Evolutionary conservation across 352 stramenopile species (phyloP), one percentile per base, ranked within the genome.

Genomic region (Globisporangium solare): DNA sequence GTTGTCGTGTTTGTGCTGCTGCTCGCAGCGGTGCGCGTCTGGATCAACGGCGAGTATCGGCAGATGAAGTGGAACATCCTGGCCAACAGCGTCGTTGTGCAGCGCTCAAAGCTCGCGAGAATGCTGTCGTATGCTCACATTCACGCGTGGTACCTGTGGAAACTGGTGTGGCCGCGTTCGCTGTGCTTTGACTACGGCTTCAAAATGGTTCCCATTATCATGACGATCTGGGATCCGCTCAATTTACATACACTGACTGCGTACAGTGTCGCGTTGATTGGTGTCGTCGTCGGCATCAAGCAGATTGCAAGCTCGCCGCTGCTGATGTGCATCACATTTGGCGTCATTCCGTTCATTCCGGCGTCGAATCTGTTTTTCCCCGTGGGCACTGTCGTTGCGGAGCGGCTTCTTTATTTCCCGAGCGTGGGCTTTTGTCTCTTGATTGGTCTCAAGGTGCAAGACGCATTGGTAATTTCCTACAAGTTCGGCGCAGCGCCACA

Each of bases 181-280:
- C 69, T 98, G 6, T 87, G 71, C 54, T 98, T 95, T 46, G 89
- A 98, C 74, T 97, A 97, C 48, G 92, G 91, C 17, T 97, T 90
- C 56, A 84, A 86, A 40, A 94, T 85, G 11, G 83, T 97, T 12
- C 74, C 80, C 2, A 63, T 92, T 35, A 77, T 97, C 46, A 63
- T 70, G 17, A 60, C 39, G 22, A 18, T 90, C 4, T 46, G 27
- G 6, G 84, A 97, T 39, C 18, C 61, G 0, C 74, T 74, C 20
- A 96, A 94, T 41, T 4, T 84, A 18, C 63, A 77, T 20, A 87
- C 86, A 2, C 14, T 89, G 0, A 6, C 68, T 2, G 76, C 86
- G 2, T 97, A 97, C 64, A 31, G 41, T 0, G 21, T 49, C 0
- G 69, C 97, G 1, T 7, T 76, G 0, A 15, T 47, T 7, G 65